Conservation (phyloP, 371 early-diverging fungal genomes). For the Rhizopus microsporus region DNA sequence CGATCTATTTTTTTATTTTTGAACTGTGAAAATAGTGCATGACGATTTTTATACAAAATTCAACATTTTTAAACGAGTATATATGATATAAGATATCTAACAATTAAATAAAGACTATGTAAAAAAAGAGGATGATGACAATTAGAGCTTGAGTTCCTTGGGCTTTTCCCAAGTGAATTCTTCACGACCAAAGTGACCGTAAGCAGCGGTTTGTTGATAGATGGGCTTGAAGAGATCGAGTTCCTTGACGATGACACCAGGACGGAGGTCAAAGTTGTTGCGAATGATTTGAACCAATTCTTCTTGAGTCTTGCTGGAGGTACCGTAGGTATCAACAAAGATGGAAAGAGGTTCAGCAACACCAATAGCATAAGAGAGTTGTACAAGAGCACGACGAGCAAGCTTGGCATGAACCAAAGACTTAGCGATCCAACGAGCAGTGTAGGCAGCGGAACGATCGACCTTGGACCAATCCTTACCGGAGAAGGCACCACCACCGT, state of each 20-base stretch:
- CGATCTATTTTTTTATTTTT: too few relatives aligned
- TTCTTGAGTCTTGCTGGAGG: constrained; percentile 84
- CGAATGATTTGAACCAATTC: constrained; percentile 94
- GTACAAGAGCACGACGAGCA: constrained; percentile 94
- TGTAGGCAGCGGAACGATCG: constrained; percentile 99
- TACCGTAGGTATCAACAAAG: constrained; percentile 98
- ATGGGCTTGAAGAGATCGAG: constrained; percentile 97
- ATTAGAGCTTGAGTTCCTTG: constrained; percentile 82
- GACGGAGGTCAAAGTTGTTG: constrained; percentile 98
- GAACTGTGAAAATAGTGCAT: not conserved
- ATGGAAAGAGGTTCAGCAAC: constrained; percentile 98
- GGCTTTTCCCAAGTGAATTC: constrained; percentile 98
- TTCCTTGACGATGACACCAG: constrained; percentile 97
- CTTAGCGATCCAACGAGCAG: constrained; percentile 99
- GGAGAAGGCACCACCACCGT: constrained; percentile 99
- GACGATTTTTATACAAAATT: not conserved
- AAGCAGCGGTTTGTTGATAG: constrained; percentile 96
- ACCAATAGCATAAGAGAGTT: constrained; percentile 99
- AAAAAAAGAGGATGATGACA: constrained; percentile 8
- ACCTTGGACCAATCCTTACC: constrained; percentile 99
- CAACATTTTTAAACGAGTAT: not conserved
- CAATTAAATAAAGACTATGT: constrained; percentile 5
- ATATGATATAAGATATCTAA: constrained; percentile 8
- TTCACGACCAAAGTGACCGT: constrained; percentile 98
- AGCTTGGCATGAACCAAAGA: constrained; percentile 93